Evolutionary conservation across 345 rosid genomes (phyloP).

Genomic region (Citrus maxima): DNA sequence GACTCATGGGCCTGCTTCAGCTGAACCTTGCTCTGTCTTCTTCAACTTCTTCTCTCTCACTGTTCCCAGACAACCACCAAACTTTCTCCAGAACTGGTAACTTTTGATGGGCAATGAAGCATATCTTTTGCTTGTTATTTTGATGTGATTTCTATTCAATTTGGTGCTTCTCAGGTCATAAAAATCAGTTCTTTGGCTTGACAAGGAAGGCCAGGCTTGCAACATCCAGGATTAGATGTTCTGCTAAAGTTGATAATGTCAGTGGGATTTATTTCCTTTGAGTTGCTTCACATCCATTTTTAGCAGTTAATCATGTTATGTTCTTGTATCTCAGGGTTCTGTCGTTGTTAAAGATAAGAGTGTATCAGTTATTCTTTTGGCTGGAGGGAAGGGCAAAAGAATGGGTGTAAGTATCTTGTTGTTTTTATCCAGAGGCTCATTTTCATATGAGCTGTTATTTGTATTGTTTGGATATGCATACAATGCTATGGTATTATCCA

Average conservation of each 20-base stretch:
- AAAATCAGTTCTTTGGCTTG: conserved; percentile 11
- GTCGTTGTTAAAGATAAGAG: conserved; percentile 56
- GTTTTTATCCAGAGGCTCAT: neutral
- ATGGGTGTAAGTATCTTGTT: conserved; percentile 65
- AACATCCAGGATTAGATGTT: conserved; percentile 29
- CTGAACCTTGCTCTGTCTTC: conserved; percentile 23
- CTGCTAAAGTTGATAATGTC: conserved; percentile 37
- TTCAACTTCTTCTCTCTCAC: conserved; percentile 13
- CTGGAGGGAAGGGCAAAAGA: conserved; percentile 93
- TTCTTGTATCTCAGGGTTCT: conserved; percentile 30
- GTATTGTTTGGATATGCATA: neutral
- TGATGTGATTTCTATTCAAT: neutral
- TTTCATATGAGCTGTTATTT: neutral
- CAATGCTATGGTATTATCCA: neutral
- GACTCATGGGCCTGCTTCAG: conserved; percentile 30
- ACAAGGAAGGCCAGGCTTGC: conserved; percentile 22
- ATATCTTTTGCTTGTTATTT: neutral
- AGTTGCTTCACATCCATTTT: neutral
- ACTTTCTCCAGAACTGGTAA: conserved; percentile 10
- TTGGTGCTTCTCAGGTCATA: conserved; percentile 28
- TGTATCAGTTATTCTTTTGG: conserved; percentile 81
- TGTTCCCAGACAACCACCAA: neutral
- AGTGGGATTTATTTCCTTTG: conserved; percentile 7
- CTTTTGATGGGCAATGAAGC: neutral
- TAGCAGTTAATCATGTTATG: neutral